Base-by-base conservation (phyloP, 2,329 filamentous ascomycete genomes). In the Podosphaera aphanis region DNA sequence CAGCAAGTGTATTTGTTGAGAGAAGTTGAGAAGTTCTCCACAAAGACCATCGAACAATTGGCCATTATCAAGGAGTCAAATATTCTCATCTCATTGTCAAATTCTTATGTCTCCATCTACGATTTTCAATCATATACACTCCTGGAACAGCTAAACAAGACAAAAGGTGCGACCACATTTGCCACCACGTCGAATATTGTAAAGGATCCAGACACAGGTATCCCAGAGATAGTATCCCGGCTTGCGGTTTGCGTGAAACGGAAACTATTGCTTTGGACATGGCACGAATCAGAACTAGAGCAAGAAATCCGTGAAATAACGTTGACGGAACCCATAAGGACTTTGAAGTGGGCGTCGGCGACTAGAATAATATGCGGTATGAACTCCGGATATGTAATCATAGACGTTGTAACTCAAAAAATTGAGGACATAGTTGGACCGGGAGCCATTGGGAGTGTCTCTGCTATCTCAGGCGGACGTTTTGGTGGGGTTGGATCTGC, bases 161-260 rank as follows among this genome's bases (percentile, higher is more conserved):
- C 86, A 11, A 90, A 83, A 63, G 90, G 90, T 53, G 88, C 90
- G 13, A 79, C 78, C 2, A 78, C 79, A 38, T 95, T 98, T 61
- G 85, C 88, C 1, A 83, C 93, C 38, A 94, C 86, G 1, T 93
- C 84, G 51, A 93, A 95, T 61, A 92, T 95, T 46, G 80, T 93
- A 53, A 88, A 90, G 60, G 90, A 98, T 61, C 65, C 77, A 5
- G 74, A 75, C 43, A 93, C 84, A 0, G 82, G 82, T 20, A 86
- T 98, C 43, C 86, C 85, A 1, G 83, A 88, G 53, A 92, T 98
- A 47, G 86, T 95, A 52, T 93, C 84, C 46, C 72, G 85, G 33
- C 66, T 98, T 44, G 90, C 85, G 5, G 88, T 98, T 10, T 85
- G 85, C 3, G 83, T 94, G 29, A 95, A 95, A 68, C 71, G 90